phyloP scores from a whole-genome alignment of 2,329 filamentous ascomycete genomes.

The Penicillium aurantiogriseum region DNA sequence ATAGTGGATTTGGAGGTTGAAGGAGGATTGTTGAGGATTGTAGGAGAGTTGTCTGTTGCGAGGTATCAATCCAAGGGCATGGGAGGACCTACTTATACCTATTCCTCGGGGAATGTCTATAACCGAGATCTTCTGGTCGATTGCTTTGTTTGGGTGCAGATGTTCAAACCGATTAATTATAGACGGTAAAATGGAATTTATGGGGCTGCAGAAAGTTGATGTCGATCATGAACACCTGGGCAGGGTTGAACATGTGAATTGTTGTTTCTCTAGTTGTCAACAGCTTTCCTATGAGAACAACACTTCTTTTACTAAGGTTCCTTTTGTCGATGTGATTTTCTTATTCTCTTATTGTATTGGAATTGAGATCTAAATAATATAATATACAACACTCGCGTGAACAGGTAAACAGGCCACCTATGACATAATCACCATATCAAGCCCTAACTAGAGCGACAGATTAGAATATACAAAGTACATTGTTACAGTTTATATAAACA shows the following conservation, averaged over 20 bases:
- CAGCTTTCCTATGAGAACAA: too few species aligned
- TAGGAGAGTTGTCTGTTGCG: not conserved
- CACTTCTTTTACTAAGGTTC: too few species aligned
- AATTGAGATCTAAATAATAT: too few species aligned
- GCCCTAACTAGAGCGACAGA: too few species aligned
- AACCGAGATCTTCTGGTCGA: not conserved
- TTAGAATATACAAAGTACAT: too few species aligned
- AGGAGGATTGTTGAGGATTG: not conserved
- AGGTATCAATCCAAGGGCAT: too few species aligned
- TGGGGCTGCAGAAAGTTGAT: not conserved
- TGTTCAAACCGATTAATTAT: constrained; percentile 1
- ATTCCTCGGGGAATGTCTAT: not conserved
- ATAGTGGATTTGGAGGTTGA: too few species aligned
- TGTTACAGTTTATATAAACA: not conserved
- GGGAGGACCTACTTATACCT: not conserved
- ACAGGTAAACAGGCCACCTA: not conserved
- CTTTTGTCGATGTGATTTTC: not conserved
- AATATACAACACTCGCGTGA: too few species aligned
- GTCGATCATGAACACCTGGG: not conserved
- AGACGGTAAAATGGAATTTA: not conserved
- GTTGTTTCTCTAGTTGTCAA: too few species aligned
- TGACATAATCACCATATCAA: not conserved
- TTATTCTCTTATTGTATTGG: too few species aligned
- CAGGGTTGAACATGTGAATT: not conserved
- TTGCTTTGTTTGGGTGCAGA: not conserved